These are phyloP conservation scores for Ophiocordyceps sinensis DNA, from an alignment of 2,329 filamentous ascomycete genomes.

Conservation along the genomic window DNA sequence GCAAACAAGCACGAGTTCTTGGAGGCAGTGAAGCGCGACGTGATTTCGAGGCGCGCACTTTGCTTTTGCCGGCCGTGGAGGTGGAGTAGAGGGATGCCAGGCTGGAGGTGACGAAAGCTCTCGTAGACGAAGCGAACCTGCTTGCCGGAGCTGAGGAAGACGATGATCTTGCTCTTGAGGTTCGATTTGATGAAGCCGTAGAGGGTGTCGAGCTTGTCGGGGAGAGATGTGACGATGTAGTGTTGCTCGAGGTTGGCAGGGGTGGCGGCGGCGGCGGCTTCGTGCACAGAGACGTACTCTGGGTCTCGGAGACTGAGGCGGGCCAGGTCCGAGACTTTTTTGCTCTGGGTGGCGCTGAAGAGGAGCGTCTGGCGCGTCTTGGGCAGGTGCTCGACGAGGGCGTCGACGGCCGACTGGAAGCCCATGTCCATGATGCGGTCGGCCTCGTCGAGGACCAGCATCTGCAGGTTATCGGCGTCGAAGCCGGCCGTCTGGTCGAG, in stretches of 20 bases:
- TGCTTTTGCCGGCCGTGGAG: constrained; percentile 92
- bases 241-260: constrained; percentile 78
- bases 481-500: constrained; percentile 86
- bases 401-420: constrained; percentile 80
- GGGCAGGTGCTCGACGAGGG: constrained; percentile 82
- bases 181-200: constrained; percentile 88
- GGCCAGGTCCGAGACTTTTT: constrained; percentile 82
- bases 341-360: constrained; percentile 93
- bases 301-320: constrained; percentile 78
- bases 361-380: constrained; percentile 77
- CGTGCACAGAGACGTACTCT: constrained; percentile 90
- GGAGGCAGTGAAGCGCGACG: constrained; percentile 63
- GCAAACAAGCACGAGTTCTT: constrained; percentile 84
- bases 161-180: constrained; percentile 85
- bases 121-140: constrained; percentile 96
- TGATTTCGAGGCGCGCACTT: constrained; percentile 74
- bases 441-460: constrained; percentile 88
- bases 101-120: constrained; percentile 80
- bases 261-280: constrained; percentile 64
- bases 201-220: constrained; percentile 81
- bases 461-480: constrained; percentile 79
- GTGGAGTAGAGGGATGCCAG: constrained; percentile 84
- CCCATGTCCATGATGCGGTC: constrained; percentile 98
- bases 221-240: constrained; percentile 72
- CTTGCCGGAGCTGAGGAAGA: constrained; percentile 90